Evolutionary conservation across 2,329 filamentous ascomycete species (phyloP).

Genomic region (Curvularia sp.): DNA sequence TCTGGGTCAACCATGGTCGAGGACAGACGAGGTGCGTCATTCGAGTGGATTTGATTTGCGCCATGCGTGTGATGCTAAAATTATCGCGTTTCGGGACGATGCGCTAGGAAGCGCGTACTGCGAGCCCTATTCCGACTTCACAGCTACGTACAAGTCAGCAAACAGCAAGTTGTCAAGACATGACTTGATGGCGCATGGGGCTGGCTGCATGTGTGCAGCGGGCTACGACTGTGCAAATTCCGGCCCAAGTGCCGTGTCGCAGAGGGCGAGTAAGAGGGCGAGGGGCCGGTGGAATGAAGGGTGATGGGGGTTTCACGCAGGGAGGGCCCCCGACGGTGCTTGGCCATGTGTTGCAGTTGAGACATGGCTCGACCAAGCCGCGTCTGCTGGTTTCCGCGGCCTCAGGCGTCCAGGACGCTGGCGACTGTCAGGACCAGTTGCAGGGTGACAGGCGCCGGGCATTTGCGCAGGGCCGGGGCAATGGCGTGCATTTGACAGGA

Average conservation of each 20-base stretch:
- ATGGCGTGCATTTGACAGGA: background rate
- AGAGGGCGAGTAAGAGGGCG: constrained; percentile 12
- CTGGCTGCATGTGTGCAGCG: constrained; percentile 1
- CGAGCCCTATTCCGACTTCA: constrained; percentile 30
- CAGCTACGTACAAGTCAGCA: constrained; percentile 11
- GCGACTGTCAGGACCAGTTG: background rate
- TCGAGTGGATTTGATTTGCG: constrained; percentile 8
- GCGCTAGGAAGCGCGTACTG: constrained; percentile 20
- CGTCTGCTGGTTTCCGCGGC: background rate
- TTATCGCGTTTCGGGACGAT: constrained; percentile 26
- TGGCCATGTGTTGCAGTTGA: constrained; percentile 21
- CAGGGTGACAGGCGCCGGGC: background rate
- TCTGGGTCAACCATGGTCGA: constrained; percentile 20
- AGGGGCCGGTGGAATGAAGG: constrained; percentile 10
- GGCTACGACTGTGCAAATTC: constrained; percentile 4
- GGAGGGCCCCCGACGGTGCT: constrained; percentile 12
- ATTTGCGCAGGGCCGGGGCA: no score
- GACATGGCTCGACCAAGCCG: constrained; percentile 22
- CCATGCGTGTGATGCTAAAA: constrained; percentile 24
- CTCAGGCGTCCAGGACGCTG: background rate
- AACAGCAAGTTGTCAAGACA: constrained; percentile 6
- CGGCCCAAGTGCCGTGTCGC: constrained; percentile 4
- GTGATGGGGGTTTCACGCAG: constrained; percentile 7
- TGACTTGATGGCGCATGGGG: constrained; percentile 1
- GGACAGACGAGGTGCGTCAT: constrained; percentile 24